These are phyloP conservation scores for Allium sativum DNA, from an alignment of 106 monocot species.

Conservation along the genomic window DNA sequence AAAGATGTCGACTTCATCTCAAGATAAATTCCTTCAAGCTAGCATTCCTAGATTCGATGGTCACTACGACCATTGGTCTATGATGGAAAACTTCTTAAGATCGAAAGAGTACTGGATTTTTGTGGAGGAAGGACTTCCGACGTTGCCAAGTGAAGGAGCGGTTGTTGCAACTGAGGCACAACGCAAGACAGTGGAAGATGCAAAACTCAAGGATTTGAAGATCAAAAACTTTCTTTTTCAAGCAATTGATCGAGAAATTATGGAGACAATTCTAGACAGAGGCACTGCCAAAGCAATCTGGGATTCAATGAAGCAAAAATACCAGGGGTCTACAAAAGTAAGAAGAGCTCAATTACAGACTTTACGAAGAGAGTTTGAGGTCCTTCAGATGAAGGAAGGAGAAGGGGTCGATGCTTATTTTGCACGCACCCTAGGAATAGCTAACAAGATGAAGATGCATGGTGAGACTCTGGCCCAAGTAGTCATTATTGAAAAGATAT, in stretches of 20 bases:
- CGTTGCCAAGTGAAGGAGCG: not conserved
- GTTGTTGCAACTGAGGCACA: not conserved
- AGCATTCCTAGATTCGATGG: not conserved
- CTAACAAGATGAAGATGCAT: not conserved
- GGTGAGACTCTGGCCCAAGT: not conserved
- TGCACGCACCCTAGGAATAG: not conserved
- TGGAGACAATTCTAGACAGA: conserved; percentile 7
- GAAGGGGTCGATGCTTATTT: not conserved
- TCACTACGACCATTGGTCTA: not conserved
- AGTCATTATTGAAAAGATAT: not conserved
- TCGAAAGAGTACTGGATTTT: not conserved
- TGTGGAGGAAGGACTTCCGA: not conserved
- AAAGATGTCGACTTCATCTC: not conserved
- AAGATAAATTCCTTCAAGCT: not conserved
- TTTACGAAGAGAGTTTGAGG: not conserved
- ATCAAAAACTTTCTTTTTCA: conserved; percentile 4
- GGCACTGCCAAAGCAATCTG: conserved; percentile 1
- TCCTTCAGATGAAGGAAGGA: not conserved
- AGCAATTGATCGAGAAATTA: not conserved
- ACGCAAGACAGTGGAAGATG: not conserved
- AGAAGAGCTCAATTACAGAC: conserved; percentile 5
- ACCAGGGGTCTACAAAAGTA: not conserved
- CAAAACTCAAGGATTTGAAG: conserved; percentile 1
- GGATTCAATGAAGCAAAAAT: conserved; percentile 6
- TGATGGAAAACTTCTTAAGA: conserved; percentile 2